Evolutionary conservation across 2,329 filamentous ascomycete species (phyloP).

Genomic region (Hypoxylon sp.): DNA sequence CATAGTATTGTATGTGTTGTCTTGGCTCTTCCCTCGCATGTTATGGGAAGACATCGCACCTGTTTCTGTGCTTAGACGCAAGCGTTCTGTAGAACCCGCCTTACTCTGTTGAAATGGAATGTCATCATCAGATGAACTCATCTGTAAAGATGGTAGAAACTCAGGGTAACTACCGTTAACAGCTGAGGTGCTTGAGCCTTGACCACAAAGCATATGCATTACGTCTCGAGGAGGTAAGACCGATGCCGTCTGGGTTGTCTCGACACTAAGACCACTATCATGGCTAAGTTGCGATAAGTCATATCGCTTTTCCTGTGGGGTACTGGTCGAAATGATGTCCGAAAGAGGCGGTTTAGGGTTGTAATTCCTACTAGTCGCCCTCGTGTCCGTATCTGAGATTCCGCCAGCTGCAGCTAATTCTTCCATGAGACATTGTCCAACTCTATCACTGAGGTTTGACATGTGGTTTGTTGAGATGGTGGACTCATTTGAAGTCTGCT

Average conservation of each 20-base stretch:
- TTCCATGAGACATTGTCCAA: conserved; percentile 35
- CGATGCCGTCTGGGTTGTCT: background rate
- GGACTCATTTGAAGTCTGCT: conserved; percentile 6
- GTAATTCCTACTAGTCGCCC: conserved; percentile 28
- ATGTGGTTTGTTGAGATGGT: conserved; percentile 17
- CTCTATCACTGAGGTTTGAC: conserved; percentile 9
- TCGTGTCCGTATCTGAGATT: conserved; percentile 38
- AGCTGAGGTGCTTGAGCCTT: conserved; percentile 39
- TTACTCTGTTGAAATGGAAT: conserved; percentile 25
- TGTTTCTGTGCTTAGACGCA: conserved; percentile 39
- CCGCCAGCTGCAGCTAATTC: conserved; percentile 36
- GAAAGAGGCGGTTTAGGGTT: conserved; percentile 29
- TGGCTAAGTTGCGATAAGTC: background rate
- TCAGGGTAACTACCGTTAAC: conserved; percentile 41
- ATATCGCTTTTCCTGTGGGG: conserved; percentile 5
- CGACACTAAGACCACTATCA: background rate
- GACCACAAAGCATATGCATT: conserved; percentile 36
- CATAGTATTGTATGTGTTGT: conserved; percentile 23
- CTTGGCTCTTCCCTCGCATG: conserved; percentile 21
- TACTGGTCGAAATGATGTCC: conserved; percentile 16
- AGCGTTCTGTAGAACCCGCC: conserved; percentile 33
- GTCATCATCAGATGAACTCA: conserved; percentile 34
- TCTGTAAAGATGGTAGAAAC: conserved; percentile 14
- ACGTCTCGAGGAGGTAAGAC: conserved; percentile 3
- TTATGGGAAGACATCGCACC: conserved; percentile 15